Evolutionary conservation across 495 filamentous ascomycete genomes (phyloP).

Genomic region (Neurospora africana): DNA sequence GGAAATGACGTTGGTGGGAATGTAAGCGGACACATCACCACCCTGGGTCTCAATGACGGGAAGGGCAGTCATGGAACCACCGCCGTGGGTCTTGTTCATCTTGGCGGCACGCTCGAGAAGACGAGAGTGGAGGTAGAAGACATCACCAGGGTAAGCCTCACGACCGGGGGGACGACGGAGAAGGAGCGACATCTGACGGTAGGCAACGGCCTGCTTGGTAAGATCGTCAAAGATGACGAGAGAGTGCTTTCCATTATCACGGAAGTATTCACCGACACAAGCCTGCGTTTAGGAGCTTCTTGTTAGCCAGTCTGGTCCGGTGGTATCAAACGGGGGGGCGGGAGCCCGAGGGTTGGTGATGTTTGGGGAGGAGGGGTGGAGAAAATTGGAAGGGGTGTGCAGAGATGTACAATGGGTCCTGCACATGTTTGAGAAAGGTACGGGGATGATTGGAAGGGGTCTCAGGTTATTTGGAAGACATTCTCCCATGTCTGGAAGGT

Average conservation of each 20-base stretch:
- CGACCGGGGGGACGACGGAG: slow-evolving; percentile 98
- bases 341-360: background rate
- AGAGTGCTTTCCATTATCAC: slow-evolving; percentile 87
- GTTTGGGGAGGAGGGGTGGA: background rate
- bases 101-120: slow-evolving; percentile 98
- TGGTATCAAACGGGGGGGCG: background rate
- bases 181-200: slow-evolving; percentile 99
- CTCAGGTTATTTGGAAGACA: background rate
- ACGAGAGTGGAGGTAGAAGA: slow-evolving; percentile 99
- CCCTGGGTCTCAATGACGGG: slow-evolving; percentile 99
- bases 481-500: background rate
- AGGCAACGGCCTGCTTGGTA: slow-evolving; percentile 98
- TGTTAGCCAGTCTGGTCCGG: background rate
- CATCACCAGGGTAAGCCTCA: slow-evolving; percentile 99
- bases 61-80: slow-evolving; percentile 93
- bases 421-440: background rate
- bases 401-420: background rate
- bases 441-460: background rate
- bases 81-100: slow-evolving; percentile 94
- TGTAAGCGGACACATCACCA: slow-evolving; percentile 99
- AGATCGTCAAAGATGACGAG: slow-evolving; percentile 94
- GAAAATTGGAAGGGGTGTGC: background rate
- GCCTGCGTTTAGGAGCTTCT: slow-evolving; percentile 14
- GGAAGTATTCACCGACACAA: slow-evolving; percentile 77
- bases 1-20: slow-evolving; percentile 99